A percentile compares a stretch with the other conserved stretches of the same genome.
These are phyloP conservation scores for Metarhizium album DNA, from an alignment of 2,329 filamentous ascomycete genomes.

Conservation along the genomic window DNA sequence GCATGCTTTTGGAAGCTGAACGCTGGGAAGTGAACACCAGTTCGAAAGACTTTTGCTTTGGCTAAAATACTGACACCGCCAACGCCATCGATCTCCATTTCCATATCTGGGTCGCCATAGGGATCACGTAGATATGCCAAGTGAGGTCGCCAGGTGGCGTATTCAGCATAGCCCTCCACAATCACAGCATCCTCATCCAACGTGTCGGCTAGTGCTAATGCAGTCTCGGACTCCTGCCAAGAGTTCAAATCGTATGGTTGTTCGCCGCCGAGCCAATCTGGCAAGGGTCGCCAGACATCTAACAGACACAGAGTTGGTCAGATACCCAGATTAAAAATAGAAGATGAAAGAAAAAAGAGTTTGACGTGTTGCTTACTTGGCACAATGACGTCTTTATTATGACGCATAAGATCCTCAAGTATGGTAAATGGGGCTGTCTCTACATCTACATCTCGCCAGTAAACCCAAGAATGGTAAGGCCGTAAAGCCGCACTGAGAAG, in stretches of 20 bases:
- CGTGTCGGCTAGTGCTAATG: slow-evolving; percentile 83
- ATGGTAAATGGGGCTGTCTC: slow-evolving; percentile 96
- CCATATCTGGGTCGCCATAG: slow-evolving; percentile 96
- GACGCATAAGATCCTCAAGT: slow-evolving; percentile 92
- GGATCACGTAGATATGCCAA: slow-evolving; percentile 93
- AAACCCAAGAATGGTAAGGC: slow-evolving; percentile 97
- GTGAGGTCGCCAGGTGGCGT: slow-evolving; percentile 96
- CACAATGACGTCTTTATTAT: slow-evolving; percentile 98
- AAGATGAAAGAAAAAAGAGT: not conserved
- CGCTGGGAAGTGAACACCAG: slow-evolving; percentile 92
- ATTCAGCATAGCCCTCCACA: slow-evolving; percentile 97
- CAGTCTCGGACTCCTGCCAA: slow-evolving; percentile 98
- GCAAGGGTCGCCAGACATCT: slow-evolving; percentile 98
- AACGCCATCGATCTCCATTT: slow-evolving; percentile 98
- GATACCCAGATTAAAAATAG: not conserved
- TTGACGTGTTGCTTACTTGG: slow-evolving; percentile 59
- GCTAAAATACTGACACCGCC: slow-evolving; percentile 95
- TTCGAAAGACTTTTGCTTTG: slow-evolving; percentile 89
- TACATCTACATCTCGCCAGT: slow-evolving; percentile 97
- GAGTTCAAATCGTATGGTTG: slow-evolving; percentile 98
- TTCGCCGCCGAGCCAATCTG: slow-evolving; percentile 96
- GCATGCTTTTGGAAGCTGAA: slow-evolving; percentile 99
- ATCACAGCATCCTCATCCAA: slow-evolving; percentile 97
- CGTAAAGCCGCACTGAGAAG: slow-evolving; percentile 83
- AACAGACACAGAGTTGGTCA: slow-evolving; percentile 10